Evolutionary conservation across 1,284 basidiomycete genomes (phyloP).

Genomic region (Rhodotorula sp.): DNA sequence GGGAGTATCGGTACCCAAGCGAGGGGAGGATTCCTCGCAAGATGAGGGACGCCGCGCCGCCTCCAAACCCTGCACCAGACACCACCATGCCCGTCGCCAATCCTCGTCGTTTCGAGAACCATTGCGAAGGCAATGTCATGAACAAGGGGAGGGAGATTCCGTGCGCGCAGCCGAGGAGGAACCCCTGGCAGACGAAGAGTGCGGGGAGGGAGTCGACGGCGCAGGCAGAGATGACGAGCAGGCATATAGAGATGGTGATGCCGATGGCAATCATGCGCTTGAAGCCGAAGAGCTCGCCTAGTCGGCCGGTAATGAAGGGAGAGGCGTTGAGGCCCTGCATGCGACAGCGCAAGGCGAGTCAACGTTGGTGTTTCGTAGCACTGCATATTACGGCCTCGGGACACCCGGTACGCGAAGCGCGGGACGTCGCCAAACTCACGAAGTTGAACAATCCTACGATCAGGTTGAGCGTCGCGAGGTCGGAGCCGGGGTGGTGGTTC

Average conservation of each 20-base stretch:
- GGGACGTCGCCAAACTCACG: neutral
- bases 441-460: conserved; percentile 1
- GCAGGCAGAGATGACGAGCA: conserved; percentile 23
- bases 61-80: conserved; percentile 27
- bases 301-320: conserved; percentile 30
- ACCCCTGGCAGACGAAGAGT: conserved; percentile 38
- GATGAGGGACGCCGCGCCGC: conserved; percentile 28
- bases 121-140: conserved; percentile 36
- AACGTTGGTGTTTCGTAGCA: too few species aligned
- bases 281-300: conserved; percentile 32
- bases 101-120: conserved; percentile 32
- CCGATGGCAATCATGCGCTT: conserved; percentile 36
- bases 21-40: conserved; percentile 27
- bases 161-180: conserved; percentile 28
- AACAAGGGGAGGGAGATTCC: conserved; percentile 28
- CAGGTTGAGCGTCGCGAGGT: conserved; percentile 21
- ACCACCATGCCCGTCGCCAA: conserved; percentile 34
- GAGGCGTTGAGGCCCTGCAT: conserved; percentile 8
- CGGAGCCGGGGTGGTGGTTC: conserved; percentile 7
- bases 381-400: too few species aligned
- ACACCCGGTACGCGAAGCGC: too few species aligned
- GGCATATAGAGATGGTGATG: conserved; percentile 4
- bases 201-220: conserved; percentile 19
- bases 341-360: too few species aligned
- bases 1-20: conserved; percentile 26